phyloP scores from a whole-genome alignment of 352 stramenopile genomes.

The Pythium periplocum region DNA sequence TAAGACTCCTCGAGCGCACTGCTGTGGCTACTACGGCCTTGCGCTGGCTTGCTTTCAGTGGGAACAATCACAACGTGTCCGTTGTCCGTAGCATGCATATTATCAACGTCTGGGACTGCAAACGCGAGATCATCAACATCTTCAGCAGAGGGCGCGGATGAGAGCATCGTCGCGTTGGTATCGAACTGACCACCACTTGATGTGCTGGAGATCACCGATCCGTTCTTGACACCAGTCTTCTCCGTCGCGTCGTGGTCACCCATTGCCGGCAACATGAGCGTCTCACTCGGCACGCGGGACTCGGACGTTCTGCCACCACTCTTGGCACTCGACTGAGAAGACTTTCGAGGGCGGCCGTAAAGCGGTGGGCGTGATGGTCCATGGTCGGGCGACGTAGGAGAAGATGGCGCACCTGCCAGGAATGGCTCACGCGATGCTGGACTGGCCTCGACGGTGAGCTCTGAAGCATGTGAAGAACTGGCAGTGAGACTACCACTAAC shows the following conservation, averaged over 20 bases:
- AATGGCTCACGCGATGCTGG: too few relatives aligned
- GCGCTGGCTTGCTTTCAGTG: too few relatives aligned
- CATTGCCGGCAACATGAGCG: conserved; percentile 1
- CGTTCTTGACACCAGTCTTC: too few relatives aligned
- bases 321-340: too few relatives aligned
- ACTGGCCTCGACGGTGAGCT: neutral
- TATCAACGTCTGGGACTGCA: neutral
- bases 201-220: too few relatives aligned
- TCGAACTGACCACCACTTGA: neutral
- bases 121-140: conserved; percentile 1
- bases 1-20: too few relatives aligned
- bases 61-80: too few relatives aligned
- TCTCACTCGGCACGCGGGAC: conserved; percentile 1
- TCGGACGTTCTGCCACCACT: too few relatives aligned
- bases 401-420: too few relatives aligned
- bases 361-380: conserved; percentile 9
- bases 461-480: neutral
- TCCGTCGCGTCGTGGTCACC: neutral
- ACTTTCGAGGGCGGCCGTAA: conserved; percentile 13
- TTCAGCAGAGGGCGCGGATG: neutral
- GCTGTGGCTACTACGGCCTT: neutral
- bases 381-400: too few relatives aligned
- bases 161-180: conserved; percentile 4
- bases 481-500: neutral
- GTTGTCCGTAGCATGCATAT: too few relatives aligned